A percentile compares a stretch with the other conserved stretches of the same genome.
Conservation (phyloP, 2,329 filamentous ascomycete species). For the Furcasterigmium furcatum region DNA sequence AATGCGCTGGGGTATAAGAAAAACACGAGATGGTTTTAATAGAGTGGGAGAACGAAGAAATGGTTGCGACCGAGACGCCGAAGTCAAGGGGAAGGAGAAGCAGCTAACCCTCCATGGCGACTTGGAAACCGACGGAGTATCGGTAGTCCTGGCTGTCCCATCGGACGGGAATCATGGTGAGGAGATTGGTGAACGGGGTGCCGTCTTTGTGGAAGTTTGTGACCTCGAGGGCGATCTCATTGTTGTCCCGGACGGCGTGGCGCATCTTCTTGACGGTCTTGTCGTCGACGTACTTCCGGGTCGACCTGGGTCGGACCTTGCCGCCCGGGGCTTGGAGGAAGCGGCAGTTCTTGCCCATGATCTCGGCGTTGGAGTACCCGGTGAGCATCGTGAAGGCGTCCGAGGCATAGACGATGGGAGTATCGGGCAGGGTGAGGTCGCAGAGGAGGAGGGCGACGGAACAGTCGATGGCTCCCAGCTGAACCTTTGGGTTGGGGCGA, state of each 20-base stretch:
- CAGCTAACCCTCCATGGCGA: slow-evolving; percentile 51
- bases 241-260: slow-evolving; percentile 36
- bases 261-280: slow-evolving; percentile 55
- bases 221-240: slow-evolving; percentile 50
- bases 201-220: slow-evolving; percentile 83
- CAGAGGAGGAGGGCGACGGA: slow-evolving; percentile 83
- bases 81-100: too few species aligned
- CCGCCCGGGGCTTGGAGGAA: slow-evolving; percentile 78
- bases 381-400: slow-evolving; percentile 77
- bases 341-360: slow-evolving; percentile 77
- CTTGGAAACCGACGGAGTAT: slow-evolving; percentile 80
- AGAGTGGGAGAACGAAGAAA: not conserved
- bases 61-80: not conserved
- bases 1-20: slow-evolving; percentile 3
- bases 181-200: slow-evolving; percentile 73
- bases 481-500: slow-evolving; percentile 70
- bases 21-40: not conserved
- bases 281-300: slow-evolving; percentile 64
- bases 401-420: slow-evolving; percentile 80
- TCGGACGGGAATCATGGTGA: slow-evolving; percentile 80
- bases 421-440: slow-evolving; percentile 70
- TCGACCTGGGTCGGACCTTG: slow-evolving; percentile 54
- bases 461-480: slow-evolving; percentile 78
- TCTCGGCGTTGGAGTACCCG: slow-evolving; percentile 72
- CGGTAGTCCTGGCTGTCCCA: slow-evolving; percentile 63